Evolutionary conservation across 805 yeast species (phyloP), one percentile per base, ranked within the genome.

Genomic region (Candida caryicola): DNA sequence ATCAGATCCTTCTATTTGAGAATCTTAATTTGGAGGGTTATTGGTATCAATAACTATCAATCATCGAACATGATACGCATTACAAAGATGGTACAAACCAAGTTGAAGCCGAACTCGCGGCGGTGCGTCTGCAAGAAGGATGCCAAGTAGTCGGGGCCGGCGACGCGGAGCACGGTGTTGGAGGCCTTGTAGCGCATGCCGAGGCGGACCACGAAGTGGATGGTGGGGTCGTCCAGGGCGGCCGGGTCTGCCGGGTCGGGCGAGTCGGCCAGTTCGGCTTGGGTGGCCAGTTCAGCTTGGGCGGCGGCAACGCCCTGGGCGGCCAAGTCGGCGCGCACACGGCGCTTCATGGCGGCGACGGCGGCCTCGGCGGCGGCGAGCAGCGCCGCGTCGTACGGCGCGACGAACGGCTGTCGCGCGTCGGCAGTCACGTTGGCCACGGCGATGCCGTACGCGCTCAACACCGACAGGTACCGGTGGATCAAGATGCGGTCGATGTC

Each of bases 401-500:
- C n/a, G n/a, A n/a, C n/a, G n/a, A n/a, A n/a, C n/a, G 71, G 71
- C 0, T 60, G 39, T 46, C 63, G 71, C 35, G 59, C 62, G 46
- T 65, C 70, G 25, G 68, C 62, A 15, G 63, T 58, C 15, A 58
- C 60, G 56, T 65, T 33, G 55, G 96, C 95, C 23, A 88, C 66
- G 2, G 87, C 79, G 68, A 88, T 88, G 44, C 96, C 96, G 55
- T 84, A 88, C 0, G 96, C 95, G 1, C 95, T 84, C 8, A 88
- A 66, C 29, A 88, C 77, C 0, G 95, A 85, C 2, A 95, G 85
- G 57, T 85, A 85, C 55, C 82, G 76, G 60, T 88, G 95, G 17
- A 84, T 80, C 23, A 86, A 59, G 5, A 88, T 84, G 19, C 78
- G 76, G 9, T 68, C 57, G 33, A 88, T 83, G 6, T 89, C 89